phyloP scores from a whole-genome alignment of 2,329 filamentous ascomycete genomes.

The Alternaria rosae region DNA sequence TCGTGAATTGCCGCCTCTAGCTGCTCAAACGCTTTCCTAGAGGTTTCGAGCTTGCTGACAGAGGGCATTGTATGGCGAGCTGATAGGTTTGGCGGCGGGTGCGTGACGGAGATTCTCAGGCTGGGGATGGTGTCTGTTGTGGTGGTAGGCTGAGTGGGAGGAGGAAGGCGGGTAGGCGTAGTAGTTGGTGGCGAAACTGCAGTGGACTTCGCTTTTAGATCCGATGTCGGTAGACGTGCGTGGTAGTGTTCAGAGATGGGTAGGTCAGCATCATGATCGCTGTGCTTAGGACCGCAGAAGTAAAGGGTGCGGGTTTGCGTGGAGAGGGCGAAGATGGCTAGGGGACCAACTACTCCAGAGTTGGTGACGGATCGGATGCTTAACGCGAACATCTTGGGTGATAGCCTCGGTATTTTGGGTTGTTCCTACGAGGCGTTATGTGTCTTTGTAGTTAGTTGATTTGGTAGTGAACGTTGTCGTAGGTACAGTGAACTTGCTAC shows the following conservation, averaged over 20 bases:
- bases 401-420: neutral
- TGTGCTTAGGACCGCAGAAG: slow-evolving; percentile 7
- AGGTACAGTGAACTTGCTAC: neutral
- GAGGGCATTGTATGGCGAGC: neutral
- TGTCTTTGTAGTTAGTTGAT: neutral
- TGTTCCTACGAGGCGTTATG: neutral
- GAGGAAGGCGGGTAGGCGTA: neutral
- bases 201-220: neutral
- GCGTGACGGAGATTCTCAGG: neutral
- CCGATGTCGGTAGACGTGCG: neutral
- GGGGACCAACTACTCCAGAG: neutral
- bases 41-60: neutral
- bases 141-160: neutral
- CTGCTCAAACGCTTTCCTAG: neutral
- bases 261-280: neutral
- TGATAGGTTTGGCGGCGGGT: neutral
- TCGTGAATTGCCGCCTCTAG: neutral
- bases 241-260: neutral
- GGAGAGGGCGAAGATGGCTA: neutral
- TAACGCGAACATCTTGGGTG: neutral
- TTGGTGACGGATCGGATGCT: neutral
- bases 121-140: neutral
- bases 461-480: neutral
- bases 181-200: neutral
- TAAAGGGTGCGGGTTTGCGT: neutral